Percentiles rank a stretch among this genome's conserved stretches.
phyloP scores from a whole-genome alignment of 2,329 filamentous ascomycete species.

The Purpureocillium lavendulum region DNA sequence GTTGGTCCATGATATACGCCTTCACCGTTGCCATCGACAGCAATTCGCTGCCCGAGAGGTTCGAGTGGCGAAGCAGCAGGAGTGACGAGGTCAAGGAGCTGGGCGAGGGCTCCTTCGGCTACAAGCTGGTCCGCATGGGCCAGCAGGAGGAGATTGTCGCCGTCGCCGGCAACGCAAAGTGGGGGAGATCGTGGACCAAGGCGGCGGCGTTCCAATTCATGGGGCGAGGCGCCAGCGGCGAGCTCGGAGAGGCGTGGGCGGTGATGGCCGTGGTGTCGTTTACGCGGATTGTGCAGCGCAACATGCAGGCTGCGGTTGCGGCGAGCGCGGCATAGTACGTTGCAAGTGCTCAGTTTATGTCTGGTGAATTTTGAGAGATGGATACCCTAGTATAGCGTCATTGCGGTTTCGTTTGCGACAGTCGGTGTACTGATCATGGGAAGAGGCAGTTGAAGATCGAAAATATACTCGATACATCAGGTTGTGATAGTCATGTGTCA shows the following conservation, averaged over 20 bases:
- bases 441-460: no score
- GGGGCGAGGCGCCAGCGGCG: conserved; percentile 27
- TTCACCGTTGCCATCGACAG: conserved; percentile 23
- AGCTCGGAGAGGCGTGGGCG: conserved; percentile 32
- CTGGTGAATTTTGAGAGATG: no score
- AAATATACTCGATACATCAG: no score
- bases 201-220: conserved; percentile 29
- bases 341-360: no score
- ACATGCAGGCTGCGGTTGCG: conserved; percentile 2
- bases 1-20: conserved; percentile 7
- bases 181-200: conserved; percentile 12
- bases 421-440: no score
- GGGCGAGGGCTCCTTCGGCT: conserved; percentile 8
- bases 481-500: no score
- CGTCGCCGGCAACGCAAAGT: conserved; percentile 17
- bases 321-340: background rate
- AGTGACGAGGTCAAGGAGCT: conserved; percentile 24
- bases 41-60: conserved; percentile 21
- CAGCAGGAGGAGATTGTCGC: conserved; percentile 31
- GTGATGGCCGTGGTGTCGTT: conserved; percentile 31
- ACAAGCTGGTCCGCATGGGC: conserved; percentile 21
- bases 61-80: conserved; percentile 33
- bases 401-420: no score
- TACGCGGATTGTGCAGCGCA: conserved; percentile 7
- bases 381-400: no score